phyloP scores from a whole-genome alignment of 2,329 filamentous ascomycete genomes.

The Aspergillus neoniger region DNA sequence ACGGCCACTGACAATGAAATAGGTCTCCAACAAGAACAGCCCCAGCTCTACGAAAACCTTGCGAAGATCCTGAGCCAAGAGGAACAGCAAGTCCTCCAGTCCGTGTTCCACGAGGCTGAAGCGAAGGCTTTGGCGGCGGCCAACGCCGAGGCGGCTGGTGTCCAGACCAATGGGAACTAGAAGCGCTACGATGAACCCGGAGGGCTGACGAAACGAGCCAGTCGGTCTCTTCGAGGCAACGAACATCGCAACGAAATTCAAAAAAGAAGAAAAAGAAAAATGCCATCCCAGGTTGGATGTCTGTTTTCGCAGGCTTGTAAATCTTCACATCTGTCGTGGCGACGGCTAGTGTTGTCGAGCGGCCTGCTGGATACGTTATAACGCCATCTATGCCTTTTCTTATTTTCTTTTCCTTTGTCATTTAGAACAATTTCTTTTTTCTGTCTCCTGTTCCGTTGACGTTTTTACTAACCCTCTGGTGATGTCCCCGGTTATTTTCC shows the following conservation, averaged over 20 bases:
- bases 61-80: slow-evolving; percentile 76
- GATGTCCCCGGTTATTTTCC: slow-evolving; percentile 20
- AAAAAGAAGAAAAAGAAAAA: slow-evolving; percentile 14
- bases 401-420: slow-evolving; percentile 16
- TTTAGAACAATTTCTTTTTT: slow-evolving; percentile 17
- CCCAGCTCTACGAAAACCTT: slow-evolving; percentile 80
- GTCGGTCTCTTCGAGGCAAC: slow-evolving; percentile 19
- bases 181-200: slow-evolving; percentile 23
- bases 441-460: slow-evolving; percentile 8
- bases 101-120: slow-evolving; percentile 72
- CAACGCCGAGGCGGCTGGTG: slow-evolving; percentile 37
- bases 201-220: slow-evolving; percentile 22
- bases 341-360: slow-evolving; percentile 13
- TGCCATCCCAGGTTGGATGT: slow-evolving; percentile 20
- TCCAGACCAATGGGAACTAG: slow-evolving; percentile 40
- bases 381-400: slow-evolving; percentile 29
- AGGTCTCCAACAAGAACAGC: slow-evolving; percentile 90
- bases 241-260: slow-evolving; percentile 16
- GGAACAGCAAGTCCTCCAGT: slow-evolving; percentile 79
- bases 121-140: slow-evolving; percentile 50
- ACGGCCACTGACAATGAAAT: slow-evolving; percentile 32
- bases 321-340: slow-evolving; percentile 19
- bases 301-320: slow-evolving; percentile 15
- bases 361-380: slow-evolving; percentile 26
- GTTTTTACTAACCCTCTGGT: slow-evolving; percentile 22